Percentiles rank a stretch among this genome's conserved stretches.
Conservation (phyloP, 768 basidiomycete species). For the Dentipellis fragilis region DNA sequence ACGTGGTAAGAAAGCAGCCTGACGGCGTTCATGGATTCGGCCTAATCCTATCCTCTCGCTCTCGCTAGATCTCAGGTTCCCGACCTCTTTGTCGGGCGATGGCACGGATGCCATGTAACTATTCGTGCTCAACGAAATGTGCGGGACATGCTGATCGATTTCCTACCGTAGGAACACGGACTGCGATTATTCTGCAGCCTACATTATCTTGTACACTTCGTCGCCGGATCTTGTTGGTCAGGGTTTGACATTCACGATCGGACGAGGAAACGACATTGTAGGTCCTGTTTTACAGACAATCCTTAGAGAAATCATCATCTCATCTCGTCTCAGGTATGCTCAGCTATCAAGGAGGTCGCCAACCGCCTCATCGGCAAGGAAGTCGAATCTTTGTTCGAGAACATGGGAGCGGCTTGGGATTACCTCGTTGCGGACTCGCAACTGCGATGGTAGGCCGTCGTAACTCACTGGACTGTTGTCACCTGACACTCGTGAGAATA, state of each 20-base stretch:
- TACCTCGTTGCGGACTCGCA: slow-evolving; percentile 84
- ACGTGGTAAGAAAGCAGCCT: slow-evolving; percentile 32
- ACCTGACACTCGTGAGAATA: slow-evolving; percentile 16
- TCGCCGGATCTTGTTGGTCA: slow-evolving; percentile 61
- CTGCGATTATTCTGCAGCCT: slow-evolving; percentile 94
- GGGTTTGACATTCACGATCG: slow-evolving; percentile 93
- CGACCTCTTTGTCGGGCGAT: slow-evolving; percentile 84
- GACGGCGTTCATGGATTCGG: not conserved
- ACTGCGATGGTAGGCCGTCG: slow-evolving; percentile 61
- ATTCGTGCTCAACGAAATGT: not conserved
- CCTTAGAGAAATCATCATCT: too few relatives aligned
- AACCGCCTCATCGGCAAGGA: slow-evolving; percentile 76
- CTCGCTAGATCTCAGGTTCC: slow-evolving; percentile 75
- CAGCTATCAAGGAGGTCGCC: slow-evolving; percentile 71
- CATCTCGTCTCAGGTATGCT: slow-evolving; percentile 49
- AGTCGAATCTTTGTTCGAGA: slow-evolving; percentile 68
- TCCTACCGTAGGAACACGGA: slow-evolving; percentile 69
- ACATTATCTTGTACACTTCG: slow-evolving; percentile 70
- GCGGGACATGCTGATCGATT: not conserved
- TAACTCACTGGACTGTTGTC: not conserved
- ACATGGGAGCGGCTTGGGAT: slow-evolving; percentile 91
- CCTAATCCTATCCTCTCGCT: not conserved
- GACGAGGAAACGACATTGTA: slow-evolving; percentile 91
- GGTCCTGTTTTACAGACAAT: not conserved
- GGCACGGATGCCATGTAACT: slow-evolving; percentile 87